Evolutionary conservation across 129 eudicot species (phyloP), one percentile per base, ranked within the genome.

Genomic region (Apium graveolens): DNA sequence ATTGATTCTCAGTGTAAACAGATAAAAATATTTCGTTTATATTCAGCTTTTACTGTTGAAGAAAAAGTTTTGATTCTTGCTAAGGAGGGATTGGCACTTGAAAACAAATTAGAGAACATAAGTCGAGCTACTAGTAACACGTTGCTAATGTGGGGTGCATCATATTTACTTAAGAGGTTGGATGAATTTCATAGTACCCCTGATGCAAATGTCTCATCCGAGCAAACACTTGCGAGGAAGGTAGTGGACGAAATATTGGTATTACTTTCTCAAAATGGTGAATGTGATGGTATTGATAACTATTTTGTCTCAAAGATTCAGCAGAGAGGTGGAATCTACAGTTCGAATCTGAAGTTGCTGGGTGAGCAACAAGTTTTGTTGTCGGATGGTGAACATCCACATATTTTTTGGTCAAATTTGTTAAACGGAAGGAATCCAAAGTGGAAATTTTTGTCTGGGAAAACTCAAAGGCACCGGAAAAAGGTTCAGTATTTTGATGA

Each of bases 71-170:
- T 95, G 73, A 75, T 84, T 69, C 89, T 86, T 68, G 91, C 94
- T 37, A 92, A 88, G 85, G 82, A 87, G 10, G 81, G 85, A 48
- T 34, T 82, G 20, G 66, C 83, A 46, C 83, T 86, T 70, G 96
- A 90, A 66, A 82, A 81, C 82, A 85, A 74, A 70, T 49, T 86
- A 74, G 90, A 84, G 79, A 84, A 70, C 57, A 21, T 86, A 62
- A 84, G 81, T 66, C 89, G 88, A 69, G 75, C 87, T 46, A 86
- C 84, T 48, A 80, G 82, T 73, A 87, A 87, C 34, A 72, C 70
- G 39, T 82, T 92, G 78, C 96, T 95, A 42, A 85, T 83, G 85
- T 90, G 96, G 96, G 99, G 92, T 83, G 97, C 95, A 32, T 80
- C 86, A 11, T 55, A 83, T 85, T 81, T 91, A 70, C 89, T 92